Percentiles rank a stretch among this genome's conserved stretches.
These are phyloP conservation scores for Candida wancherniae DNA, from an alignment of 805 yeast species.

Conservation along the genomic window DNA sequence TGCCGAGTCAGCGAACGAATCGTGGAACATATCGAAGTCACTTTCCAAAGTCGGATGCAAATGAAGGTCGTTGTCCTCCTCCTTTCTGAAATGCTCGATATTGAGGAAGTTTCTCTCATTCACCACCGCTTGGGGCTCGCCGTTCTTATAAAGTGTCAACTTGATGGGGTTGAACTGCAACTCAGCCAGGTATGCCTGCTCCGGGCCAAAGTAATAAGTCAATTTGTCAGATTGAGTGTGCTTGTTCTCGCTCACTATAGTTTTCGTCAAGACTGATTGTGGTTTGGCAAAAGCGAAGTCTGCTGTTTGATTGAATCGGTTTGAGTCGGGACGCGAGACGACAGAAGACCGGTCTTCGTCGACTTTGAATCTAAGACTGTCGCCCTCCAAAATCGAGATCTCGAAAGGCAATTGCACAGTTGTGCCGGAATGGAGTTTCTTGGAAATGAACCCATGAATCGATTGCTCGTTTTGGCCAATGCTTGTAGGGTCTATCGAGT, in stretches of 20 bases:
- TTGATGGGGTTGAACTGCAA: slow-evolving; percentile 47
- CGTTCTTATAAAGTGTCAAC: slow-evolving; percentile 44
- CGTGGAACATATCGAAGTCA: slow-evolving; percentile 62
- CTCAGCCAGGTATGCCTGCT: slow-evolving; percentile 36
- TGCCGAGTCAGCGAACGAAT: slow-evolving; percentile 62
- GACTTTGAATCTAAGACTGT: slow-evolving; percentile 55
- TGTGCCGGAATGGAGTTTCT: slow-evolving; percentile 20
- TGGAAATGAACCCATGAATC: slow-evolving; percentile 45
- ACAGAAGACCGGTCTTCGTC: slow-evolving; percentile 54
- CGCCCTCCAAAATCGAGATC: slow-evolving; percentile 51
- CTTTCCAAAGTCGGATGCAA: slow-evolving; percentile 52
- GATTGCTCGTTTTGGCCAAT: slow-evolving; percentile 20
- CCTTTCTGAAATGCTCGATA: slow-evolving; percentile 70
- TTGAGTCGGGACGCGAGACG: slow-evolving; percentile 46
- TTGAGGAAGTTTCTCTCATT: slow-evolving; percentile 73
- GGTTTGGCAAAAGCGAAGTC: slow-evolving; percentile 17
- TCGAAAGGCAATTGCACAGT: slow-evolving; percentile 48
- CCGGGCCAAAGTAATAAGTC: slow-evolving; percentile 33
- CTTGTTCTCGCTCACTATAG: slow-evolving; percentile 1
- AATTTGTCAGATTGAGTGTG: slow-evolving; percentile 12
- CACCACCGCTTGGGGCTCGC: slow-evolving; percentile 46
- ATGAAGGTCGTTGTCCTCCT: slow-evolving; percentile 21
- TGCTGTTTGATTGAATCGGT: slow-evolving; percentile 34
- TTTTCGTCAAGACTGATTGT: background rate
- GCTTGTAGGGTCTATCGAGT: slow-evolving; percentile 21